Evolutionary conservation across 805 yeast species (phyloP).

Genomic region (Suhomyces tanzawaensis): DNA sequence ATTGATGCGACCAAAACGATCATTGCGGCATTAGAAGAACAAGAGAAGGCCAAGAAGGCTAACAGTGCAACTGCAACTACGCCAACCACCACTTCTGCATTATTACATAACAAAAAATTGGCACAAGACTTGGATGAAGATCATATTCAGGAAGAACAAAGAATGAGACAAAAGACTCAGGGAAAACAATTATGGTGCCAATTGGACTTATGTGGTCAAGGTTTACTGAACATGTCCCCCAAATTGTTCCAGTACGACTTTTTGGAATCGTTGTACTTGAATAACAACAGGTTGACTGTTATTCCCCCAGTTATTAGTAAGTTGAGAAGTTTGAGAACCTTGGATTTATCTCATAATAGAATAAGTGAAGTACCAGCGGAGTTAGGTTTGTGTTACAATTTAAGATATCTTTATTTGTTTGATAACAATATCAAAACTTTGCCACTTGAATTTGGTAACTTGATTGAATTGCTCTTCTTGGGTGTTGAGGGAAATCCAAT

Average conservation of each 20-base stretch:
- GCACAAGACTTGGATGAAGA: slow-evolving; percentile 53
- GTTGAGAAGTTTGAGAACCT: slow-evolving; percentile 69
- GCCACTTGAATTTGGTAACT: slow-evolving; percentile 83
- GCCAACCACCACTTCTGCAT: slow-evolving; percentile 24
- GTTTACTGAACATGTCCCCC: slow-evolving; percentile 65
- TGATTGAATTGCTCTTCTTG: slow-evolving; percentile 78
- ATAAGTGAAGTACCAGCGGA: slow-evolving; percentile 76
- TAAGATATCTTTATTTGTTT: slow-evolving; percentile 80
- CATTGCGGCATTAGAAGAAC: slow-evolving; percentile 38
- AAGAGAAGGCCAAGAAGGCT: slow-evolving; percentile 35
- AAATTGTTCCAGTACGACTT: slow-evolving; percentile 78
- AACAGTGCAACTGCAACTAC: slow-evolving; percentile 31
- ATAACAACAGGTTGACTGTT: slow-evolving; percentile 72
- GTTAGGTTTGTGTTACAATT: slow-evolving; percentile 75
- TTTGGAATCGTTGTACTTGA: slow-evolving; percentile 80
- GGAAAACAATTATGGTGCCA: slow-evolving; percentile 92
- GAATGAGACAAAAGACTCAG: slow-evolving; percentile 55
- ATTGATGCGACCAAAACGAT: slow-evolving; percentile 42
- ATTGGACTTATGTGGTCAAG: slow-evolving; percentile 88
- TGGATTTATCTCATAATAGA: slow-evolving; percentile 81
- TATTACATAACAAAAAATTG: slow-evolving; percentile 43
- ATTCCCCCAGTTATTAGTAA: slow-evolving; percentile 69
- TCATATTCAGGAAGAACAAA: slow-evolving; percentile 50
- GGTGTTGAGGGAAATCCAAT: slow-evolving; percentile 95
- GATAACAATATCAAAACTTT: slow-evolving; percentile 76